A percentile compares a stretch with the other conserved stretches of the same genome.
These are phyloP conservation scores for Coemansia sp. DNA, from an alignment of 192 early-diverging fungal genomes.

Conservation along the genomic window DNA sequence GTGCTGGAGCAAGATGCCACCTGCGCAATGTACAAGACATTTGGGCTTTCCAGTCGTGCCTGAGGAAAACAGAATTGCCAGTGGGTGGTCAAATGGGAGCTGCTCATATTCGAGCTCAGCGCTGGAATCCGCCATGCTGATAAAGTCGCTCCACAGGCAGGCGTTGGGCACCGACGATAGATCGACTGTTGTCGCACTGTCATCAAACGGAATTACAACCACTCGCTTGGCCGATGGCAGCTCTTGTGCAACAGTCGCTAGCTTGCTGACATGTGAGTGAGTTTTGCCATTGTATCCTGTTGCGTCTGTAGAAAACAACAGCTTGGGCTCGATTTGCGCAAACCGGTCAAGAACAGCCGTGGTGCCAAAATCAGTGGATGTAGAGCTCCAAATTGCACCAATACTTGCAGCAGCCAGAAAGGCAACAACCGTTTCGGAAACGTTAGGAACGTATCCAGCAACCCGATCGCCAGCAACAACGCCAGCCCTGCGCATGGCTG, in stretches of 20 bases:
- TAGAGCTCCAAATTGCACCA: slow-evolving; percentile 93
- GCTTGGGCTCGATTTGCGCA: slow-evolving; percentile 84
- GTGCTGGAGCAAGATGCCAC: slow-evolving; percentile 88
- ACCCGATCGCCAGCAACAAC: slow-evolving; percentile 80
- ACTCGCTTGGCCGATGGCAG: slow-evolving; percentile 71
- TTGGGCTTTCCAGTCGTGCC: slow-evolving; percentile 96
- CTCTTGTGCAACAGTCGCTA: slow-evolving; percentile 68
- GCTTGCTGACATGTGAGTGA: slow-evolving; percentile 77
- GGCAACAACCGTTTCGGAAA: slow-evolving; percentile 74
- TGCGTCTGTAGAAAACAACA: slow-evolving; percentile 87
- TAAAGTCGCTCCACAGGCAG: slow-evolving; percentile 57
- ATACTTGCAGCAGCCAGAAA: slow-evolving; percentile 78
- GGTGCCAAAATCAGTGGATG: slow-evolving; percentile 93
- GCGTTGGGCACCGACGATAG: slow-evolving; percentile 30
- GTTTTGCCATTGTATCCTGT: slow-evolving; percentile 89
- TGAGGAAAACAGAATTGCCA: slow-evolving; percentile 89
- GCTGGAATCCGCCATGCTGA: slow-evolving; percentile 38
- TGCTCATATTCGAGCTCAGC: slow-evolving; percentile 71
- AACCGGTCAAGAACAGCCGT: slow-evolving; percentile 91
- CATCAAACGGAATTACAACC: slow-evolving; percentile 73
- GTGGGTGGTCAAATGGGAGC: slow-evolving; percentile 86
- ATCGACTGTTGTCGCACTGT: slow-evolving; percentile 16
- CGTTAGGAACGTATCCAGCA: slow-evolving; percentile 88
- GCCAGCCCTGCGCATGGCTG: slow-evolving; percentile 71
- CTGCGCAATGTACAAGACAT: slow-evolving; percentile 92